Evolutionary conservation across 805 yeast genomes (phyloP).

Genomic region (Huiozyma naganishii): DNA sequence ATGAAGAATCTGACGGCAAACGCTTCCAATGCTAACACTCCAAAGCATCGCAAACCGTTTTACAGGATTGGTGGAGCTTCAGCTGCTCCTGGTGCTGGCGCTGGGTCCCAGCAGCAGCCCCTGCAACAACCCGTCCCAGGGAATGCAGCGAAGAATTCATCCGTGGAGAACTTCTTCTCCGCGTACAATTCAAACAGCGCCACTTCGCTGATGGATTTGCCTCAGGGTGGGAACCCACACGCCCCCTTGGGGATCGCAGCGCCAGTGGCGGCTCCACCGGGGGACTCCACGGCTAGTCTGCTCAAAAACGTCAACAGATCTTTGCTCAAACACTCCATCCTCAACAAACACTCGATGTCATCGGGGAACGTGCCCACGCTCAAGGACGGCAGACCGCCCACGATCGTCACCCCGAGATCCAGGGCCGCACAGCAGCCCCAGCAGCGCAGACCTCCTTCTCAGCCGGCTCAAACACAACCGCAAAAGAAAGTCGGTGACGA

Average conservation of each 20-base stretch:
- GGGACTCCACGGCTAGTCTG: constrained; percentile 18
- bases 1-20: constrained; percentile 28
- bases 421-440: neutral
- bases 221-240: neutral
- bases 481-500: constrained; percentile 7
- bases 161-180: neutral
- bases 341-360: constrained; percentile 1
- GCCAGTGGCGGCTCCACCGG: neutral
- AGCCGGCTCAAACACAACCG: neutral
- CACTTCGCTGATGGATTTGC: constrained; percentile 2
- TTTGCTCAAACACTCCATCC: constrained; percentile 13
- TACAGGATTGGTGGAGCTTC: neutral
- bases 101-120: neutral
- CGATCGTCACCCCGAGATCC: neutral
- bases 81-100: neutral
- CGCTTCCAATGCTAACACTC: constrained; percentile 11
- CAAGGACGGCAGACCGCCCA: neutral
- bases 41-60: constrained; percentile 9
- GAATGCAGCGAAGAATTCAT: neutral
- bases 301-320: constrained; percentile 23
- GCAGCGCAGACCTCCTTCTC: neutral
- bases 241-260: neutral
- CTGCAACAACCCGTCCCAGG: neutral
- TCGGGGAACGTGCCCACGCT: constrained; percentile 1
- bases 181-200: neutral